Conservation (phyloP, 768 basidiomycete genomes). For the Lyophyllum shimeji region DNA sequence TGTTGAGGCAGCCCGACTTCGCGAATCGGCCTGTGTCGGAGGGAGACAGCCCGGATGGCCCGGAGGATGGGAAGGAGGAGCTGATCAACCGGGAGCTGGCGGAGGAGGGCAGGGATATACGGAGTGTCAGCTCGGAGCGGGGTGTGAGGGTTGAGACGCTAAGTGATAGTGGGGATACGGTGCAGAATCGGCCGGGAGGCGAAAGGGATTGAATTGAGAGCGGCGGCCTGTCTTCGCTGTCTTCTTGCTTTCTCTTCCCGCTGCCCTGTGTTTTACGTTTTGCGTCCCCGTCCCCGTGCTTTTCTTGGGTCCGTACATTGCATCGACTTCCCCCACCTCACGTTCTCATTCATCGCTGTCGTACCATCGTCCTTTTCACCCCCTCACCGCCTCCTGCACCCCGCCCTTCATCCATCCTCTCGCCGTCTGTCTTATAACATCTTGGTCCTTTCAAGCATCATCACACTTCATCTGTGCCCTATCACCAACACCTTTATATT, state of each 20-base stretch:
- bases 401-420: not conserved
- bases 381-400: not conserved
- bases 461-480: not conserved
- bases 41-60: conserved; percentile 60
- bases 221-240: not conserved
- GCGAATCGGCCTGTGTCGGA: conserved; percentile 69
- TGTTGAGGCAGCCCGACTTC: conserved; percentile 88
- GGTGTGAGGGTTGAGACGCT: conserved; percentile 77
- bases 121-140: conserved; percentile 78
- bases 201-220: conserved; percentile 11
- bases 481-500: conserved; percentile 3
- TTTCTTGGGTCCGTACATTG: conserved; percentile 3
- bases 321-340: not conserved
- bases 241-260: not conserved
- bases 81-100: conserved; percentile 75
- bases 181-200: conserved; percentile 40
- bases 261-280: not conserved
- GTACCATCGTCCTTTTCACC: not conserved
- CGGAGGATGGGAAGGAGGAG: conserved; percentile 43
- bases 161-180: conserved; percentile 51
- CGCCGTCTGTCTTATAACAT: not conserved
- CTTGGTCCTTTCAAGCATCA: not conserved
- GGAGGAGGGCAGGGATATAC: conserved; percentile 87
- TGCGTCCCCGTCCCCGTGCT: not conserved
- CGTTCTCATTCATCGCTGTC: not conserved